phyloP scores from a whole-genome alignment of 768 basidiomycete genomes.

The Suillus lakei region DNA sequence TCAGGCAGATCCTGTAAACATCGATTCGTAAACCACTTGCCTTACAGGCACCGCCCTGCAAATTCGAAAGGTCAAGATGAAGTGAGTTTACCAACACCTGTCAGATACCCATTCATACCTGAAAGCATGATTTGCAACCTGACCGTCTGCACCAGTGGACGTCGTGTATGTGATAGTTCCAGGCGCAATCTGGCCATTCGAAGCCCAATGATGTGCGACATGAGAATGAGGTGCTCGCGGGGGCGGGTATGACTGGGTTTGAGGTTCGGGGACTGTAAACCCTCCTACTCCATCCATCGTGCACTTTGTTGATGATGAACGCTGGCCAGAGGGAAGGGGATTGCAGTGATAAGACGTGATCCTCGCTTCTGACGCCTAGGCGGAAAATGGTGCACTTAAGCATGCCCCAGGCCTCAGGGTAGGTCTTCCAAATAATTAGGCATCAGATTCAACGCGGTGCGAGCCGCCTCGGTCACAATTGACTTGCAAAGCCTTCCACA shows the following conservation, averaged over 20 bases:
- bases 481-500: neutral
- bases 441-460: neutral
- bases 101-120: slow-evolving; percentile 49
- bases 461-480: too few species aligned
- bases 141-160: slow-evolving; percentile 62
- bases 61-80: slow-evolving; percentile 14
- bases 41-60: slow-evolving; percentile 74
- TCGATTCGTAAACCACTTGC: slow-evolving; percentile 40
- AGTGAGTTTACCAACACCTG: neutral
- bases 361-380: slow-evolving; percentile 12
- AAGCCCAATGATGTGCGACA: neutral
- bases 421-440: neutral
- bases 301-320: slow-evolving; percentile 14
- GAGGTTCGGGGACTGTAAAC: slow-evolving; percentile 30
- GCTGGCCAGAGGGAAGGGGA: slow-evolving; percentile 6
- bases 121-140: slow-evolving; percentile 71
- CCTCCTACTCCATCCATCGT: slow-evolving; percentile 27
- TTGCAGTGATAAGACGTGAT: slow-evolving; percentile 18
- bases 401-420: neutral
- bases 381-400: neutral
- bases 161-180: slow-evolving; percentile 83
- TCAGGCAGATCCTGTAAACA: slow-evolving; percentile 7
- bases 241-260: slow-evolving; percentile 32
- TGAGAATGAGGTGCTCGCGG: slow-evolving; percentile 4
- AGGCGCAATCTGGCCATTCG: slow-evolving; percentile 53